These are phyloP conservation scores for Musa schizocarpa DNA, from an alignment of 176 grass and related monocot genomes.

Conservation along the genomic window DNA sequence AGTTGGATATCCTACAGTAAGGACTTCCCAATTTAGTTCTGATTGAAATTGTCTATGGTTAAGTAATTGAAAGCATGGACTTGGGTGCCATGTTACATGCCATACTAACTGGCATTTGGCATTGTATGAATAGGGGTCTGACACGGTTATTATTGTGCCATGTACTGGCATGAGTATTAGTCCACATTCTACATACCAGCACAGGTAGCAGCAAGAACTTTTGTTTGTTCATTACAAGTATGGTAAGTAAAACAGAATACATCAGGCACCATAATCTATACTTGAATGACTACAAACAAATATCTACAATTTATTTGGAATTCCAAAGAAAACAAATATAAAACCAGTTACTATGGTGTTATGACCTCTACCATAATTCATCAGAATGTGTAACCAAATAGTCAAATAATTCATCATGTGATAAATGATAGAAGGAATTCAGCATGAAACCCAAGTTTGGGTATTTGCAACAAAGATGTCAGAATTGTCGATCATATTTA, in stretches of 20 bases:
- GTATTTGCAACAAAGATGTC: neutral
- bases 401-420: neutral
- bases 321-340: neutral
- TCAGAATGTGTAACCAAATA: neutral
- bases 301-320: neutral
- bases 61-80: neutral
- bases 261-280: too few species aligned
- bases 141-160: neutral
- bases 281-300: too few species aligned
- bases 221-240: neutral
- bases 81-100: neutral
- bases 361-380: neutral
- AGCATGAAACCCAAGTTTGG: neutral
- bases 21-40: too few species aligned
- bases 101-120: neutral
- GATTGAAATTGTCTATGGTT: neutral
- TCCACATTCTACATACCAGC: neutral
- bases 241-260: too few species aligned
- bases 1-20: too few species aligned
- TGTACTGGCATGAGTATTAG: too few species aligned
- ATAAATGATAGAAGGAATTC: neutral
- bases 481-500: neutral
- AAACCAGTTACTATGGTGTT: neutral
- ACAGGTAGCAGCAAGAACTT: neutral
- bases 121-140: neutral